Evolutionary conservation across 2,329 filamentous ascomycete species (phyloP).

Genomic region (Diaporthe sp.): DNA sequence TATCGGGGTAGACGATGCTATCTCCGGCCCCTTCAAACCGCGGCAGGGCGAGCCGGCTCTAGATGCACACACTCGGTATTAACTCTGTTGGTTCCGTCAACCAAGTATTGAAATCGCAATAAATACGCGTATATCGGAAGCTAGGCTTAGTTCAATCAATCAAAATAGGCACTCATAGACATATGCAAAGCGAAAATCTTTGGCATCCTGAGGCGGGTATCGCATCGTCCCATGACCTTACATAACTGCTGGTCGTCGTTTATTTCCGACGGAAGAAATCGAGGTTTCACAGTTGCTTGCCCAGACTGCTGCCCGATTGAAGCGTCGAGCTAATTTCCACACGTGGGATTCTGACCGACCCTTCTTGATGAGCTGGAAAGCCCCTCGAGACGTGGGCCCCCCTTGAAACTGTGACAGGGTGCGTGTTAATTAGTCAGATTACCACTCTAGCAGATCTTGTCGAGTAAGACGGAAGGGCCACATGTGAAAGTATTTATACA

Average conservation of each 20-base stretch:
- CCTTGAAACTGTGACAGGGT: constrained; percentile 26
- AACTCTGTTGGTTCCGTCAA: too few species aligned
- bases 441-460: neutral
- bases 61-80: neutral
- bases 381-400: constrained; percentile 8
- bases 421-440: neutral
- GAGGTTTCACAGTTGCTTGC: neutral
- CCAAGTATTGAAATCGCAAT: neutral
- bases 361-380: neutral
- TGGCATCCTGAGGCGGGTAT: neutral
- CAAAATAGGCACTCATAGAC: too few species aligned
- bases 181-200: neutral
- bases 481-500: neutral
- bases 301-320: neutral
- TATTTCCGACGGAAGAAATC: neutral
- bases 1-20: neutral
- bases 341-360: neutral
- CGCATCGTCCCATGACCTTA: neutral
- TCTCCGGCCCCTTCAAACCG: neutral
- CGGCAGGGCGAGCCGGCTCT: neutral
- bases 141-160: too few species aligned
- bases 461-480: neutral
- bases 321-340: neutral
- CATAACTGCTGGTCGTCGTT: neutral
- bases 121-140: too few species aligned